These are phyloP conservation scores for Sphaerobolus stellatus DNA, from an alignment of 1,284 basidiomycete species.

Conservation along the genomic window DNA sequence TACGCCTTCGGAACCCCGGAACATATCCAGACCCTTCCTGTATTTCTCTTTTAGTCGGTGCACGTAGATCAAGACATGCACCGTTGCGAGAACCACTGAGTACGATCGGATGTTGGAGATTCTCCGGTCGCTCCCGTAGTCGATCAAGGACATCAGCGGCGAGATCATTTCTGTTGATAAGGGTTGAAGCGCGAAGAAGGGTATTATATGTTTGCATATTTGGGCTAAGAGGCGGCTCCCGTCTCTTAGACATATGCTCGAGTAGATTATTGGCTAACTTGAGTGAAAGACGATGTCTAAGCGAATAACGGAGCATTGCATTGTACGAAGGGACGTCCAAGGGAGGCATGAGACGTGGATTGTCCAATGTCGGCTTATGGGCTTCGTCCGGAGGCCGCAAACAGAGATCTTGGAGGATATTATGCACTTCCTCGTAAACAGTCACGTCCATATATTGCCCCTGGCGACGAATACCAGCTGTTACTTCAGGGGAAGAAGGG, in stretches of 20 bases:
- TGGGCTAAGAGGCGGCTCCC: slow-evolving; percentile 41
- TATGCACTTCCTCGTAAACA: slow-evolving; percentile 58
- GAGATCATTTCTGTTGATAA: slow-evolving; percentile 50
- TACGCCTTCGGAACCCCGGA: not conserved
- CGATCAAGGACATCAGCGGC: slow-evolving; percentile 29
- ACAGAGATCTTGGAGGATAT: slow-evolving; percentile 50
- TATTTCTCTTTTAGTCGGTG: not conserved
- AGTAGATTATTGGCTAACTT: slow-evolving; percentile 47
- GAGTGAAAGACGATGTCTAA: slow-evolving; percentile 57
- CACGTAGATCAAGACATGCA: not conserved
- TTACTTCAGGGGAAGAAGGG: not conserved
- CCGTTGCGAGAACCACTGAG: not conserved
- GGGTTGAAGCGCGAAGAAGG: slow-evolving; percentile 51
- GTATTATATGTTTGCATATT: slow-evolving; percentile 56
- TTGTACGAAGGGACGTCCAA: slow-evolving; percentile 55
- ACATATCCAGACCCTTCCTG: too few relatives aligned
- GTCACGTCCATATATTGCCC: slow-evolving; percentile 34
- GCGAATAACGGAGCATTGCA: slow-evolving; percentile 61
- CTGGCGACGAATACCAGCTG: slow-evolving; percentile 27
- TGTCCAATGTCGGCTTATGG: slow-evolving; percentile 17
- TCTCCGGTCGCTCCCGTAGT: slow-evolving; percentile 4
- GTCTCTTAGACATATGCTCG: slow-evolving; percentile 50
- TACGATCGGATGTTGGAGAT: not conserved
- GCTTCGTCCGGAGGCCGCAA: slow-evolving; percentile 28
- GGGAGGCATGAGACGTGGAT: slow-evolving; percentile 28